Conservation (phyloP, 306 rosid species). For the Neltuma alba region DNA sequence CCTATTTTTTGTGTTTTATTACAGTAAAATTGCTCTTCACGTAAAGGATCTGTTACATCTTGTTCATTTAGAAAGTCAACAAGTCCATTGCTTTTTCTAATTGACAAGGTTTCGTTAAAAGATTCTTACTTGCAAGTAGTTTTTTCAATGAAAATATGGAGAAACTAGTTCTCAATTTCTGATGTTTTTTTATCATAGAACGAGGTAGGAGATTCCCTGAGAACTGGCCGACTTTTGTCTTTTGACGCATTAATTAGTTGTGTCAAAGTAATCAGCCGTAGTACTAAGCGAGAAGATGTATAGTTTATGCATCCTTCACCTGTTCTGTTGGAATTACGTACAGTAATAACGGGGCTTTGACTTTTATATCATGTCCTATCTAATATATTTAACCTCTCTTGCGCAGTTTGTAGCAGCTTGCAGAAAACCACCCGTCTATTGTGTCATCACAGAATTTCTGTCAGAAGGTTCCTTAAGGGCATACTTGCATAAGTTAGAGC, state of each 20-base stretch:
- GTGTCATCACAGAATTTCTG: conserved; percentile 83
- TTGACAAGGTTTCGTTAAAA: background rate
- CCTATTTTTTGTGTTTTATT: background rate
- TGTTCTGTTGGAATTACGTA: conserved; percentile 26
- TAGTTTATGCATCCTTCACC: conserved; percentile 16
- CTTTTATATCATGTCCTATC: background rate
- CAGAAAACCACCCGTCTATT: conserved; percentile 80
- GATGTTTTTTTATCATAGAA: background rate
- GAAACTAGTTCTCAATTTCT: background rate
- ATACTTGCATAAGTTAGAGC: conserved; percentile 75
- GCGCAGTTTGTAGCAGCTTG: conserved; percentile 86
- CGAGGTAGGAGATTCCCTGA: background rate
- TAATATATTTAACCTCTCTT: conserved; percentile 40
- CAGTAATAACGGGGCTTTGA: background rate
- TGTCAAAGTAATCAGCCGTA: background rate
- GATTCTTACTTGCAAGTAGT: background rate
- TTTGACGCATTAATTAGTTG: conserved; percentile 14
- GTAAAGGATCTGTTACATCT: conserved; percentile 24
- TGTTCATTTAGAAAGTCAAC: conserved; percentile 17
- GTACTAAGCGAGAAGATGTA: background rate
- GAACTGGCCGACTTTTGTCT: background rate
- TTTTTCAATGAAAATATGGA: background rate
- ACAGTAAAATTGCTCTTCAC: conserved; percentile 5
- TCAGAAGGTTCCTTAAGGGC: conserved; percentile 90
- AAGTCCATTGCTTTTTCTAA: background rate